Conservation (phyloP, 352 stramenopile genomes). For the Pseudoperonospora humuli region DNA sequence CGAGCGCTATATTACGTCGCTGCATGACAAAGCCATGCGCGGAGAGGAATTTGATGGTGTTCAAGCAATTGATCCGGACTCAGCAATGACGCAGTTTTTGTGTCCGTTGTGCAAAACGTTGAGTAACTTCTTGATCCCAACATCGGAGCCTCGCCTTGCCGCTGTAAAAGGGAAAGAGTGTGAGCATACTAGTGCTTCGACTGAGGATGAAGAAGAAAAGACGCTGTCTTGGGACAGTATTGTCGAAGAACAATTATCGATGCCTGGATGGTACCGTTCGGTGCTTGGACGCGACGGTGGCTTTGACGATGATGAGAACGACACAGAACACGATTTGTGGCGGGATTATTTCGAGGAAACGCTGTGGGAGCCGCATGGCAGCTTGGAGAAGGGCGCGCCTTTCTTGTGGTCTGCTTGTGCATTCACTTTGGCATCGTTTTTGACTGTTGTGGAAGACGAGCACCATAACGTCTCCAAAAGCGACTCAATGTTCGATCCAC, state of each 20-base stretch:
- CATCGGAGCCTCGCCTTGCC: slow-evolving; percentile 37
- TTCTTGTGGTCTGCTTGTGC: slow-evolving; percentile 82
- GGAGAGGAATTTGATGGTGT: slow-evolving; percentile 85
- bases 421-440: slow-evolving; percentile 72
- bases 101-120: slow-evolving; percentile 90
- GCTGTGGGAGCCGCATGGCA: slow-evolving; percentile 81
- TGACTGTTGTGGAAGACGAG: slow-evolving; percentile 65
- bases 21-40: slow-evolving; percentile 83
- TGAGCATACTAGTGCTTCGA: slow-evolving; percentile 7
- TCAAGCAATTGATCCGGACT: slow-evolving; percentile 83
- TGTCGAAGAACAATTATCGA: slow-evolving; percentile 50
- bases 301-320: slow-evolving; percentile 36
- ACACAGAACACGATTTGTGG: slow-evolving; percentile 70
- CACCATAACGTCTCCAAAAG: slow-evolving; percentile 12
- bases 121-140: slow-evolving; percentile 88
- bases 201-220: slow-evolving; percentile 13
- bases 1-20: slow-evolving; percentile 77
- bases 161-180: slow-evolving; percentile 14
- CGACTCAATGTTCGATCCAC: slow-evolving; percentile 35
- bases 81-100: slow-evolving; percentile 87
- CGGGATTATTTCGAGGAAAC: slow-evolving; percentile 84
- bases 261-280: slow-evolving; percentile 59
- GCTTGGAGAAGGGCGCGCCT: slow-evolving; percentile 75
- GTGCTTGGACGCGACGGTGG: slow-evolving; percentile 63
- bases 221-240: slow-evolving; percentile 39